A percentile compares a stretch with the other conserved stretches of the same genome.
These are phyloP conservation scores for Suillus subaureus DNA, from an alignment of 768 basidiomycete genomes.

Conservation along the genomic window DNA sequence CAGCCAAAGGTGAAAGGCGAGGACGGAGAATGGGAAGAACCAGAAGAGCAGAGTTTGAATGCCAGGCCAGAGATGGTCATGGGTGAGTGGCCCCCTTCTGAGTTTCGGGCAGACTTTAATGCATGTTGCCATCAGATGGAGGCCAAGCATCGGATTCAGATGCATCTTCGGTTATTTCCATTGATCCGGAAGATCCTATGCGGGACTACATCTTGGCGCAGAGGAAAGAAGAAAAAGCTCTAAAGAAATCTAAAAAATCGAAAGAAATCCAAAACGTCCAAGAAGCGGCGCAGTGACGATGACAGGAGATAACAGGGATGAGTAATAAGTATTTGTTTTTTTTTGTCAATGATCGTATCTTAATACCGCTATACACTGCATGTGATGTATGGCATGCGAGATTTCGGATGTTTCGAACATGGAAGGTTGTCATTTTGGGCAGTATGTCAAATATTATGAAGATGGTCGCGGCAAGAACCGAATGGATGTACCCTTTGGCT, in stretches of 20 bases:
- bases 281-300: conserved; percentile 54
- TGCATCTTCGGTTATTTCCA: conserved; percentile 59
- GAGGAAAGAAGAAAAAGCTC: conserved; percentile 67
- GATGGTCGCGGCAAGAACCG: background rate
- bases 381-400: background rate
- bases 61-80: conserved; percentile 75
- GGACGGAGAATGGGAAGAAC: conserved; percentile 82
- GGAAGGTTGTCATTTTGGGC: background rate
- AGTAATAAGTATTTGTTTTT: background rate
- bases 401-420: background rate
- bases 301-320: background rate
- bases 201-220: conserved; percentile 85
- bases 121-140: conserved; percentile 42
- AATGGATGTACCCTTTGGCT: background rate
- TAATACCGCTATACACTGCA: background rate
- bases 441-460: background rate
- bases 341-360: background rate
- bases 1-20: conserved; percentile 80
- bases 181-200: conserved; percentile 99
- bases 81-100: conserved; percentile 42
- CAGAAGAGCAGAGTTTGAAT: conserved; percentile 85
- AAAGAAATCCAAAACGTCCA: conserved; percentile 71
- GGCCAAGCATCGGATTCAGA: conserved; percentile 66
- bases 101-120: background rate
- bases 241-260: conserved; percentile 62